Evolutionary conservation across 495 filamentous ascomycete species (phyloP).

Genomic region (Bacidia rubella): DNA sequence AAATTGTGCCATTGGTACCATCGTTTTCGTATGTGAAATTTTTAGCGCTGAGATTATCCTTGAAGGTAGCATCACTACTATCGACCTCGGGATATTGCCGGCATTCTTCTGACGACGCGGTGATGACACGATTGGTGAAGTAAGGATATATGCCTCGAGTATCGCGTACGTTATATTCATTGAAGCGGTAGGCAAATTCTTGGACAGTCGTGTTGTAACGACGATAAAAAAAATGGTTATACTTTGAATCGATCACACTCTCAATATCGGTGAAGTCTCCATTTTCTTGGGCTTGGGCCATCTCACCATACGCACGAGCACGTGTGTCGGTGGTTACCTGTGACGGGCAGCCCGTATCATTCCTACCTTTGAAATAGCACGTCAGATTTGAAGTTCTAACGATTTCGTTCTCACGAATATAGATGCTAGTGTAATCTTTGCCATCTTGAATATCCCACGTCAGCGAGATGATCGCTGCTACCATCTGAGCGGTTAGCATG

Average conservation of each 20-base stretch:
- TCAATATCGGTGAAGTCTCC: not conserved
- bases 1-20: not conserved
- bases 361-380: not conserved
- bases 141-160: not conserved
- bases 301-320: not conserved
- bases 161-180: constrained; percentile 8
- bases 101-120: not conserved
- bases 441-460: not conserved
- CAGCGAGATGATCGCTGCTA: not conserved
- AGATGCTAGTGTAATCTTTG: not conserved
- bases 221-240: not conserved
- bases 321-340: not conserved
- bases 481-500: not conserved
- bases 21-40: constrained; percentile 1
- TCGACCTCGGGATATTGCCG: not conserved
- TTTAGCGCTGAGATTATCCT: not conserved
- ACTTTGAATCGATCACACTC: not conserved
- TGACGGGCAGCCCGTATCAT: not conserved
- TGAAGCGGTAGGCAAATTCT: constrained; percentile 9
- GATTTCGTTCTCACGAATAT: not conserved
- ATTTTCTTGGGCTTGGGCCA: not conserved
- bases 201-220: not conserved
- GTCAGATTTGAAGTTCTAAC: not conserved
- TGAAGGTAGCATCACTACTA: not conserved
- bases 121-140: constrained; percentile 7